Conservation (phyloP, 2,329 filamentous ascomycete species). For the Exophiala sideris region DNA sequence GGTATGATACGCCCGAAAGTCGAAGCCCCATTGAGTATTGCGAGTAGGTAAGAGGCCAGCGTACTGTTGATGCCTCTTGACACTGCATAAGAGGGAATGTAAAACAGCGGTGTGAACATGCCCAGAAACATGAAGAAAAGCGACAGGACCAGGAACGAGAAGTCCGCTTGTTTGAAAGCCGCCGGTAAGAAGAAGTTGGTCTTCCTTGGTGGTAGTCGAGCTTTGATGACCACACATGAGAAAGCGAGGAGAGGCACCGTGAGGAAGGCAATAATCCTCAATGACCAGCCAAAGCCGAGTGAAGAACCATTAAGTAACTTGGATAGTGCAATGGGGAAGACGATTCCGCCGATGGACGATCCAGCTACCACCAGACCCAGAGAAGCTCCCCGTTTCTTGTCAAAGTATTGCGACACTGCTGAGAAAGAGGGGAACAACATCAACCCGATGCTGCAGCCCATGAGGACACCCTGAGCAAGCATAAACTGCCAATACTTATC, state of each 20-base stretch:
- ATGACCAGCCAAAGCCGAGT: slow-evolving; percentile 49
- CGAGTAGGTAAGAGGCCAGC: slow-evolving; percentile 52
- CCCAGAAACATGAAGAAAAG: slow-evolving; percentile 24
- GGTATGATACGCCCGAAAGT: slow-evolving; percentile 34
- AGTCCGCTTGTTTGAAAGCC: slow-evolving; percentile 18
- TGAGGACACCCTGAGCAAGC: slow-evolving; percentile 49
- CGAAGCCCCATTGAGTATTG: slow-evolving; percentile 51
- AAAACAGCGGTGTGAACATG: slow-evolving; percentile 33
- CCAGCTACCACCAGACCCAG: slow-evolving; percentile 48
- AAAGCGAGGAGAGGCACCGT: slow-evolving; percentile 54
- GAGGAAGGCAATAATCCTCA: slow-evolving; percentile 53
- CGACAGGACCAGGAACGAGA: slow-evolving; percentile 14
- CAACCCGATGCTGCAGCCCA: slow-evolving; percentile 42
- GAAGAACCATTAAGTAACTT: slow-evolving; percentile 47
- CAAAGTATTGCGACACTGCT: slow-evolving; percentile 48
- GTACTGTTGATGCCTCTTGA: slow-evolving; percentile 46
- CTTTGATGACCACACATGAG: slow-evolving; percentile 51
- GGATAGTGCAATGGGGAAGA: slow-evolving; percentile 50
- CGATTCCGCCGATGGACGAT: slow-evolving; percentile 51
- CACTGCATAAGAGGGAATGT: slow-evolving; percentile 25
- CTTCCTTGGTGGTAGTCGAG: slow-evolving; percentile 43
- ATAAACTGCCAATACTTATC: slow-evolving; percentile 52
- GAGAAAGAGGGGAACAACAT: slow-evolving; percentile 47
- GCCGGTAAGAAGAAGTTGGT: slow-evolving; percentile 29
- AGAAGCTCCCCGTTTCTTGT: slow-evolving; percentile 46